Base-by-base conservation (phyloP, 768 basidiomycete species). In the Leucosporidium scottii region DNA sequence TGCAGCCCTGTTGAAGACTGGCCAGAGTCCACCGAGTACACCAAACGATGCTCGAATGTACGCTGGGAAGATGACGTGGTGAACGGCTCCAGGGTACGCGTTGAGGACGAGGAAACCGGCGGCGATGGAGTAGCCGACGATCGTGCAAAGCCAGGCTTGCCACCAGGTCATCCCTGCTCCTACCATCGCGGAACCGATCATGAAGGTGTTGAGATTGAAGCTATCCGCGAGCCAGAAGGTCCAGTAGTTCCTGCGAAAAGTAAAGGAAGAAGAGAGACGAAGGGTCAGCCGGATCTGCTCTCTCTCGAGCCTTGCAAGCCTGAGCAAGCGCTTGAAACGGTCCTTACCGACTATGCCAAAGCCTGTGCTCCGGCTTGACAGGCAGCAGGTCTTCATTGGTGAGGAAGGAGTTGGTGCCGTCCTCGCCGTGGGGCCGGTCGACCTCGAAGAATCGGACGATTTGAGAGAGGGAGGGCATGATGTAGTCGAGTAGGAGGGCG, bases 21-120 rank as follows among this genome's bases (percentile, higher is more conserved):
- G 86, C 89, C 89, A 90, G 56, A 89, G 76, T 62, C 85, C 85
- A 34, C 88, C 88, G 79, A 85, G 90, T 9, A n/a, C 74, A 34
- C 89, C 89, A 78, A 89, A 90, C 69, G 84, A 86, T n/a, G 86
- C 85, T 60, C 88, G 83, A 39, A 70, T 67, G 36, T 60, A 70
- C 15, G 62, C 55, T 1, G 75, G 69, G 48, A 75, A 69, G 34
- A 85, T 82, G 31, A 88, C 74, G 63, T 91, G 88, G 75, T 86
- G 86, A 18, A 87, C 80, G 3, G 88, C 89, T 58, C 89, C 88
- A 7, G 87, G 87, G 31, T 87, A 83, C 30, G 87, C 89, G 75
- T 90, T 91, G 70, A 88, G 76, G 30, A 86, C 85, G 67, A 91
- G 82, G 79, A 93, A 87, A 0, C 85, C 85, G 2, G 87, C 85